These are phyloP conservation scores for Talaromyces albobiverticillius DNA, from an alignment of 2,329 filamentous ascomycete genomes.

Conservation along the genomic window DNA sequence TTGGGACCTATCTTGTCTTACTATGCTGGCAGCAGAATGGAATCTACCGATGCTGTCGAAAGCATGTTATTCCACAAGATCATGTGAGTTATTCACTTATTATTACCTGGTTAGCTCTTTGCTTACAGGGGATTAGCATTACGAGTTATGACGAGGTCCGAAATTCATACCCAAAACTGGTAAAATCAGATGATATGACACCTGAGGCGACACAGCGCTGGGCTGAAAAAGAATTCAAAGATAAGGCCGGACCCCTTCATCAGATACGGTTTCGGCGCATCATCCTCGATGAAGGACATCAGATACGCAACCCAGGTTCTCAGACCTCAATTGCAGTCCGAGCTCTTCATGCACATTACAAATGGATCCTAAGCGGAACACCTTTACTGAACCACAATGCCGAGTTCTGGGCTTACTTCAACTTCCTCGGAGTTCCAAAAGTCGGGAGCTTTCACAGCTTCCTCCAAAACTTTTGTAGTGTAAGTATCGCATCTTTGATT, in stretches of 20 bases:
- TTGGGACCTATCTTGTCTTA: conserved; percentile 25
- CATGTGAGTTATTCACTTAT: conserved; percentile 5
- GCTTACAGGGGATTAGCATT: conserved; percentile 22
- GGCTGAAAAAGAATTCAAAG: conserved; percentile 23
- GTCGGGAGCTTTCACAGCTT: conserved; percentile 25
- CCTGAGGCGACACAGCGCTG: conserved; percentile 22
- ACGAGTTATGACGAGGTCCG: conserved; percentile 38
- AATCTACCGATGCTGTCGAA: conserved; percentile 19
- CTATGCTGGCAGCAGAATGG: conserved; percentile 20
- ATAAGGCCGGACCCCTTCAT: conserved; percentile 32
- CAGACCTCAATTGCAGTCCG: conserved; percentile 36
- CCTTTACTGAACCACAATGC: conserved; percentile 35
- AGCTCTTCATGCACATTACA: conserved; percentile 31
- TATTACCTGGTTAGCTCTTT: background rate
- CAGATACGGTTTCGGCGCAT: conserved; percentile 35
- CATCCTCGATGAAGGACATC: conserved; percentile 40
- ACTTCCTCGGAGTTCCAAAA: conserved; percentile 33
- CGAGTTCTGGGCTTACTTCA: conserved; percentile 40
- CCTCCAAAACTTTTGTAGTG: conserved; percentile 24
- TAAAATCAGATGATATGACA: conserved; percentile 17
- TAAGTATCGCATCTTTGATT: conserved; percentile 1
- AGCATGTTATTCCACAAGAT: conserved; percentile 19
- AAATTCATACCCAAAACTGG: conserved; percentile 28
- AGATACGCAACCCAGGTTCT: conserved; percentile 34
- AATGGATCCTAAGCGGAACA: conserved; percentile 40